Base-by-base conservation (phyloP, 106 monocot genomes). In the Allium fistulosum region DNA sequence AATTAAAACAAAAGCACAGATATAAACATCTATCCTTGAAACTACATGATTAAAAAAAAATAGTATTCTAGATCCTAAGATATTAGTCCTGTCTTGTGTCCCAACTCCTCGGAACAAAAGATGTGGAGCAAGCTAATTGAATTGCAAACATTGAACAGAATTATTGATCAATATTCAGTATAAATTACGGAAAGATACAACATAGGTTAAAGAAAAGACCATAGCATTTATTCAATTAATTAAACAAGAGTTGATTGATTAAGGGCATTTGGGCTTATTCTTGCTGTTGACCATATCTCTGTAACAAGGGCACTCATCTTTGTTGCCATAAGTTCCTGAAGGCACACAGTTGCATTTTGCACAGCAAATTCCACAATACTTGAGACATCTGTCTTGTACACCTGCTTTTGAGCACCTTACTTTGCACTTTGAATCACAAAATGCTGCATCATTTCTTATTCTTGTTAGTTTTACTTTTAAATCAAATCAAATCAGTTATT, bases 261-360 rank as follows among this genome's bases (percentile, higher is more conserved):
- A 91, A 49, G 92, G 88, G 88, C 88, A 92, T 71, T 92, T 92
- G 67, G 92, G 85, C 57, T 74, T 68, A 11, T 46, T 45, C 56
- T 68, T 68, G 72, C 69, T 69, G 68, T 63, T 88, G 75, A 73
- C 68, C 80, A 63, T 85, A 84, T 92, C 92, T 14, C 92, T 63
- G 71, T 92, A 92, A 71, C 92, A 92, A 15, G 92, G 92, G 75
- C 92, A 92, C 76, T 88, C 85, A 48, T 92, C 88, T 75, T 88
- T 87, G 87, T 92, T 76, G 13, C 92, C 92, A 58, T 82, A 87
- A 7, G 92, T 92, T 52, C 92, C 92, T 6, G 92, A 85, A 10
- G 92, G 92, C 53, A 92, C 92, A 64, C 92, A 92, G 49, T 71
- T 46, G 74, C 92, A 92, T 26, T 64, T 61, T 9, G 10, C 58